Evolutionary conservation across 805 yeast species (phyloP).

Genomic region (Saccharomycopsis olivae): DNA sequence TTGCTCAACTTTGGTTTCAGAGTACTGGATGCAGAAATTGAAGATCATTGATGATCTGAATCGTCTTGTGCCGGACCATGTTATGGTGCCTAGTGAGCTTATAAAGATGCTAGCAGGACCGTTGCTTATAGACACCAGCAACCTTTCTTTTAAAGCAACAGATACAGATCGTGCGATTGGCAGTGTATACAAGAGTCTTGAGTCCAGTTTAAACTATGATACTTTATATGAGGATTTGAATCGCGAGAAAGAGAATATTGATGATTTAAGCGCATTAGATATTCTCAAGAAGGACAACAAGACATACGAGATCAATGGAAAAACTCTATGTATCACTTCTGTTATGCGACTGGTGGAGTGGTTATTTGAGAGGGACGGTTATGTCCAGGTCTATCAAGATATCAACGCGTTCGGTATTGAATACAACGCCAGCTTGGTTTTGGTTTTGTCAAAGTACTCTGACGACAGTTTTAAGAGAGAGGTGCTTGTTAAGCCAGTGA

Average conservation of each 20-base stretch:
- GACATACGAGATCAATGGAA: conserved; percentile 35
- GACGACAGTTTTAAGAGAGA: conserved; percentile 33
- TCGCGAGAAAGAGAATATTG: conserved; percentile 49
- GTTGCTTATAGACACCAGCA: conserved; percentile 64
- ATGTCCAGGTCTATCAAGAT: conserved; percentile 21
- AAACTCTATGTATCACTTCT: conserved; percentile 66
- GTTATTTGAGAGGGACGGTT: conserved; percentile 27
- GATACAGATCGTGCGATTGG: conserved; percentile 32
- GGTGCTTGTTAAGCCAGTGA: conserved; percentile 25
- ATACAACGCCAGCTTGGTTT: conserved; percentile 23
- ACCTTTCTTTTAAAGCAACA: conserved; percentile 55
- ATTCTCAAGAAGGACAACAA: conserved; percentile 79
- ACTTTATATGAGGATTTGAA: conserved; percentile 23
- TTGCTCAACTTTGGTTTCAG: conserved; percentile 65
- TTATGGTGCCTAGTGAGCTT: conserved; percentile 23
- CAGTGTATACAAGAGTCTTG: background rate
- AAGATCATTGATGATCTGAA: conserved; percentile 12
- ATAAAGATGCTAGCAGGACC: conserved; percentile 52
- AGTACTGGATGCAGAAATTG: conserved; percentile 37
- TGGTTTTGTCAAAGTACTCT: conserved; percentile 39
- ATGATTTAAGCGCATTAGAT: conserved; percentile 49
- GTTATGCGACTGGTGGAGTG: conserved; percentile 53
- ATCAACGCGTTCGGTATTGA: conserved; percentile 23
- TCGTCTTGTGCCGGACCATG: background rate
- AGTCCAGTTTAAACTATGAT: conserved; percentile 15